Conservation (phyloP, 2,329 filamentous ascomycete species). For the Fusarium ramigenum region DNA sequence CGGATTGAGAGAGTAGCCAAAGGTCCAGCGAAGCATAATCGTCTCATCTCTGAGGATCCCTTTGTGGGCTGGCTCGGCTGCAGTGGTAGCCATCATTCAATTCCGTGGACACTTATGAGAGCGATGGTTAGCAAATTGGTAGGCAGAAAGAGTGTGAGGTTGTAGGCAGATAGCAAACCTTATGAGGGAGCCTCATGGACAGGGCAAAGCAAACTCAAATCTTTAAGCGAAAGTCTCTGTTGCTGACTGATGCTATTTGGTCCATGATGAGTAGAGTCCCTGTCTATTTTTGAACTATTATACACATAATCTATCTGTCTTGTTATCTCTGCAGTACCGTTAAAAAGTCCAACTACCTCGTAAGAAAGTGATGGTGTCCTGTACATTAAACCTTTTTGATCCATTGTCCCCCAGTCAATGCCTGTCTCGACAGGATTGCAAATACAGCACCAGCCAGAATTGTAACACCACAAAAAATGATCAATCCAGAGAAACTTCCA, state of each 20-base stretch:
- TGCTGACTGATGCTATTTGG: not conserved
- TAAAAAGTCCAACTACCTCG: too few species aligned
- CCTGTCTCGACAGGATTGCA: not conserved
- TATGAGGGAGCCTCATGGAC: fast-evolving
- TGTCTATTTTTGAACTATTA: not conserved
- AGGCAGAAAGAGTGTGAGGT: not conserved
- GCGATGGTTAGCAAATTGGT: too few species aligned
- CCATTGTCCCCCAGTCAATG: not conserved
- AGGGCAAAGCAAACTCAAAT: not conserved
- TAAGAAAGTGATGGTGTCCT: not conserved
- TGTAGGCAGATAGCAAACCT: not conserved
- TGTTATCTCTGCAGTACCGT: fast-evolving
- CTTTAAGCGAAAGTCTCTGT: not conserved
- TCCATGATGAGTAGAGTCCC: not conserved
- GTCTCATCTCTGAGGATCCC: conserved; percentile 28
- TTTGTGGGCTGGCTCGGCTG: conserved; percentile 11
- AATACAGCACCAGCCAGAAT: not conserved
- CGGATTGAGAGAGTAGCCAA: conserved; percentile 10
- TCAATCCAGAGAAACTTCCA: not conserved
- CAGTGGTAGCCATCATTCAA: not conserved
- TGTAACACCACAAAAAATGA: not conserved
- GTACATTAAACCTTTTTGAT: not conserved
- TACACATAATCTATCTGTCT: not conserved
- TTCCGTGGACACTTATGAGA: too few species aligned
- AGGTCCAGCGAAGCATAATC: conserved; percentile 14